Conservation (phyloP, 169 alveolate species). For the Plasmodium gallinaceum region DNA sequence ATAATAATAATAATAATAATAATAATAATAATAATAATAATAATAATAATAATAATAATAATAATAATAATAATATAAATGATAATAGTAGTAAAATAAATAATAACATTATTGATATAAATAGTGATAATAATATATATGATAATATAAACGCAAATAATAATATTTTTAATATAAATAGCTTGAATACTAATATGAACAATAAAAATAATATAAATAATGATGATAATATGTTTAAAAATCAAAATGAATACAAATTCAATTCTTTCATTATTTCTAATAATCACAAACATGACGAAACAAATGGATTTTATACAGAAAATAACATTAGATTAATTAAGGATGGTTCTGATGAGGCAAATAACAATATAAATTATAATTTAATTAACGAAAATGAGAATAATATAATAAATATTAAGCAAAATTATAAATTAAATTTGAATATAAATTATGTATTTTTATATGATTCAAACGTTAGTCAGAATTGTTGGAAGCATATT, state of each 20-base stretch:
- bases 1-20: not conserved
- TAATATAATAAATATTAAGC: not conserved
- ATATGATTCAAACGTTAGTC: slow-evolving; percentile 27
- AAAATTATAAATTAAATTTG: too few species aligned
- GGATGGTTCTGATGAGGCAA: not conserved
- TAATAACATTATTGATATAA: not conserved
- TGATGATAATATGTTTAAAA: too few species aligned
- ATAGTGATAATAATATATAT: not conserved
- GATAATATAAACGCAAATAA: too few species aligned
- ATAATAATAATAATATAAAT: not conserved
- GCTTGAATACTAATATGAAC: too few species aligned
- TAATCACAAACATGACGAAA: not conserved
- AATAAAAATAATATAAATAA: not conserved
- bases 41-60: not conserved
- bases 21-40: not conserved
- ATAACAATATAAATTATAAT: not conserved
- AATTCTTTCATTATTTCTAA: not conserved
- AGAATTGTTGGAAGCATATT: slow-evolving; percentile 44
- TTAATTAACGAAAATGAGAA: not conserved
- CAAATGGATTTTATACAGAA: not conserved
- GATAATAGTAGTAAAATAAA: not conserved
- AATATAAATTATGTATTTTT: slow-evolving; percentile 28
- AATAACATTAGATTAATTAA: not conserved
- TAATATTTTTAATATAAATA: too few species aligned
- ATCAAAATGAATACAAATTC: too few species aligned